Evolutionary conservation across 208 protist species (phyloP).

Genomic region (Blastocrithidia nonstop): DNA sequence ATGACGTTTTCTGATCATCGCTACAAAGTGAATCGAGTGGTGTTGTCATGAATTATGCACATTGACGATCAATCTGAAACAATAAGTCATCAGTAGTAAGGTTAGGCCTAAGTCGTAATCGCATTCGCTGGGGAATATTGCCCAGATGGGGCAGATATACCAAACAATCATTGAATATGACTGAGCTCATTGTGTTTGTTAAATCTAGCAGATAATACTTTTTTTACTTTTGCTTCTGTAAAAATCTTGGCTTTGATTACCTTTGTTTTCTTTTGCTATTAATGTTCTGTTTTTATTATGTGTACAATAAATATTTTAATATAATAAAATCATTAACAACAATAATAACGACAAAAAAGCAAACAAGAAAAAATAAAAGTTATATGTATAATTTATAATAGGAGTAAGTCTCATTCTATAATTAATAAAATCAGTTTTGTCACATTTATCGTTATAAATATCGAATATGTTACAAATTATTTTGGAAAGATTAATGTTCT

Average conservation of each 20-base stretch:
- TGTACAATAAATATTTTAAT: slow-evolving; percentile 1
- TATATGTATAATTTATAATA: background rate
- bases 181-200: too few relatives aligned
- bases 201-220: background rate
- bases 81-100: background rate
- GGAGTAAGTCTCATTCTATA: too few relatives aligned
- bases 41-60: background rate
- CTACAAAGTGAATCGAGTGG: background rate
- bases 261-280: too few relatives aligned
- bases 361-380: slow-evolving; percentile 2
- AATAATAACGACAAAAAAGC: slow-evolving; percentile 4
- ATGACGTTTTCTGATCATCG: background rate
- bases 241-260: too few relatives aligned
- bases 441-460: too few relatives aligned
- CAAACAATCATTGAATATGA: background rate
- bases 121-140: background rate
- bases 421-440: too few relatives aligned
- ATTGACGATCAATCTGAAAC: background rate
- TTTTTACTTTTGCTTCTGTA: background rate
- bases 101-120: background rate
- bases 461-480: too few relatives aligned
- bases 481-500: too few relatives aligned
- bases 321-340: background rate
- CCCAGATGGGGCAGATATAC: background rate
- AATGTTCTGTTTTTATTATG: too few relatives aligned